These are phyloP conservation scores for Penicillium silybi DNA, from an alignment of 495 filamentous ascomycete species.

Conservation along the genomic window DNA sequence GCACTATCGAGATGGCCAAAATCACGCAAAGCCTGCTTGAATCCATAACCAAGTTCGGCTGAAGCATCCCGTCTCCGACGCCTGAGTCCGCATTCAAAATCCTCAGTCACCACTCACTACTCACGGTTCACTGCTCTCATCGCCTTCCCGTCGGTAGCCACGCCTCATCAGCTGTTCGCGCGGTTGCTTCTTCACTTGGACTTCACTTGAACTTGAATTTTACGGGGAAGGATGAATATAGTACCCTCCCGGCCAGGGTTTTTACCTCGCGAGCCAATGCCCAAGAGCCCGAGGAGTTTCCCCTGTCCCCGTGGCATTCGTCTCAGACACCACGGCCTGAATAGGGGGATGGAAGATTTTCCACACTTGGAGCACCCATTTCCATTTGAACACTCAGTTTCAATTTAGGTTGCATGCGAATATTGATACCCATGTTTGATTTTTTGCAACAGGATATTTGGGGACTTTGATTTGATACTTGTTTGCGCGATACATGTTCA, in stretches of 20 bases:
- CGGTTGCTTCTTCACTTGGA: too few relatives aligned
- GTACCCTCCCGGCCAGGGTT: background rate
- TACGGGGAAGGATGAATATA: background rate
- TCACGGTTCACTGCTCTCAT: too few relatives aligned
- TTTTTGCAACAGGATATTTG: background rate
- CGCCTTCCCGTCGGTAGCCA: too few relatives aligned
- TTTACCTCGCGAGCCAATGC: background rate
- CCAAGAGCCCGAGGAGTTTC: background rate
- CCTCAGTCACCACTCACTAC: too few relatives aligned
- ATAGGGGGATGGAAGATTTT: background rate
- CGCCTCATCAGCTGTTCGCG: too few relatives aligned
- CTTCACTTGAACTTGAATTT: too few relatives aligned
- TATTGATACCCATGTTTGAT: too few relatives aligned
- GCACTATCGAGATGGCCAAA: background rate
- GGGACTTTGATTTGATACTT: too few relatives aligned
- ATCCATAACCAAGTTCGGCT: background rate
- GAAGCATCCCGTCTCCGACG: background rate
- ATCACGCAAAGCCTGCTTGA: background rate
- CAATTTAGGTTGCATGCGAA: too few relatives aligned
- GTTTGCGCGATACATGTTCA: too few relatives aligned
- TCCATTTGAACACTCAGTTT: too few relatives aligned
- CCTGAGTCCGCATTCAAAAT: background rate
- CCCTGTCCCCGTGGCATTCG: background rate
- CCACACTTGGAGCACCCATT: background rate
- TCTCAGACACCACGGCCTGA: background rate